Evolutionary conservation across 306 rosid species (phyloP), one percentile per base, ranked within the genome.

Genomic region (Crotalaria pallida): DNA sequence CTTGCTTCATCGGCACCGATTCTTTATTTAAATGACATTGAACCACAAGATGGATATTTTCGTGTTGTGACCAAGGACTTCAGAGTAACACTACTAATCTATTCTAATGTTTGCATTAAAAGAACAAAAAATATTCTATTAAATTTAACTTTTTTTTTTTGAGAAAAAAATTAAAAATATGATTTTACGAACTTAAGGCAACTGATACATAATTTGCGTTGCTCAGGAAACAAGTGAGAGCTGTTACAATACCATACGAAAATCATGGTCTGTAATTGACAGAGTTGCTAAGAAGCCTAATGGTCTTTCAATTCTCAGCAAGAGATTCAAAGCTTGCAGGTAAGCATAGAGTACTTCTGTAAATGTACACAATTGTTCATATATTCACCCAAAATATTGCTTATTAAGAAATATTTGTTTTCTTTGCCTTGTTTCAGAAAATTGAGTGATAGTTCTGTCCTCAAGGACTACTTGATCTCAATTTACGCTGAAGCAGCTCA

Each of bases 1-100:
- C 68, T 87, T 10, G 89, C 92, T 53, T 82, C 89, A 40, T 87
- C 87, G 26, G 92, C 92, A 5, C 89, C 89, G 1, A 76, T 87
- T 62, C 87, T 87, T 29, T 87, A 82, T 68, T 82, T 87, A 36
- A 69, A 77, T 34, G 79, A 56, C 34, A 34, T 81, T 16, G 69
- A 81, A 12, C 91, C 89, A 10, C 36, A 62, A 47, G 72, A 36
- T 0, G 89, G 87, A 58, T 88, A 77, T 49, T 82, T 69, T 11
- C 82, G 75, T 27, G 3, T 84, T 23, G 84, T 78, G 3, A 69
- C 87, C 50, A 82, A 71, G 53, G 83, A 80, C 31, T 88, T 72
- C 56, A 55, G 29, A 69, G 90, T 88, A 79, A 70, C 2, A 38
- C 41, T 71, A 48, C 45, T 61, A 72, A 63, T 1, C 6, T 1